Evolutionary conservation across 2,329 filamentous ascomycete species (phyloP).

Genomic region (Talaromyces sp.): DNA sequence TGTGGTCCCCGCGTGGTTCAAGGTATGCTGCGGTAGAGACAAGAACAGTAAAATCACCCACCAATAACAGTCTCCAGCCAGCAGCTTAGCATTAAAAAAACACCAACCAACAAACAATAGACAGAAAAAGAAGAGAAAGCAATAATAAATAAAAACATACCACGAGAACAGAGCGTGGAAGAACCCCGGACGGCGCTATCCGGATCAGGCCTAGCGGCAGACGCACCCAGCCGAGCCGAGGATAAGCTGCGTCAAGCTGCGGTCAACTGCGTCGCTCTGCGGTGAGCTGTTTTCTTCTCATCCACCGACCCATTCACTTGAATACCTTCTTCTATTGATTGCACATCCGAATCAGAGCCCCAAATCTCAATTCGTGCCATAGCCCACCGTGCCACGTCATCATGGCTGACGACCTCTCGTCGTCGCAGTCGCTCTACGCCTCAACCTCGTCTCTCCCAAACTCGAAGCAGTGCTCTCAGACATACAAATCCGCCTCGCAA

Average conservation of each 20-base stretch:
- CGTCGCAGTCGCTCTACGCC: constrained; percentile 58
- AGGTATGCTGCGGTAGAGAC: background rate
- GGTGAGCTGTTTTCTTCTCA: background rate
- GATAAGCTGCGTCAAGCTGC: constrained; percentile 20
- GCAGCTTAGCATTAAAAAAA: too few relatives aligned
- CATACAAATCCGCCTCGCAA: constrained; percentile 89
- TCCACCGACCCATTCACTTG: background rate
- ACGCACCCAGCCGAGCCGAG: constrained; percentile 29
- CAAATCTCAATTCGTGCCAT: background rate
- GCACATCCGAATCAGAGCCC: background rate
- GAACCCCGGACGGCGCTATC: background rate
- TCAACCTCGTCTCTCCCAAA: constrained; percentile 54
- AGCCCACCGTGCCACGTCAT: constrained; percentile 13
- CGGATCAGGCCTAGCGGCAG: constrained; percentile 17
- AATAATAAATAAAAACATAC: background rate
- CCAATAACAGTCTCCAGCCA: too few relatives aligned
- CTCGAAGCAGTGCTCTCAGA: constrained; percentile 67
- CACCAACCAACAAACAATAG: background rate
- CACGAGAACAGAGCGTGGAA: background rate
- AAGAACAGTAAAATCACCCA: too few relatives aligned
- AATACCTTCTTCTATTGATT: background rate
- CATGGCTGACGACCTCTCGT: constrained; percentile 29
- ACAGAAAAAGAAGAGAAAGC: background rate
- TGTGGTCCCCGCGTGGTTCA: background rate
- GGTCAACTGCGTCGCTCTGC: background rate